Conservation (phyloP, 257 asterid genomes). For the Voacanga thouarsii region DNA sequence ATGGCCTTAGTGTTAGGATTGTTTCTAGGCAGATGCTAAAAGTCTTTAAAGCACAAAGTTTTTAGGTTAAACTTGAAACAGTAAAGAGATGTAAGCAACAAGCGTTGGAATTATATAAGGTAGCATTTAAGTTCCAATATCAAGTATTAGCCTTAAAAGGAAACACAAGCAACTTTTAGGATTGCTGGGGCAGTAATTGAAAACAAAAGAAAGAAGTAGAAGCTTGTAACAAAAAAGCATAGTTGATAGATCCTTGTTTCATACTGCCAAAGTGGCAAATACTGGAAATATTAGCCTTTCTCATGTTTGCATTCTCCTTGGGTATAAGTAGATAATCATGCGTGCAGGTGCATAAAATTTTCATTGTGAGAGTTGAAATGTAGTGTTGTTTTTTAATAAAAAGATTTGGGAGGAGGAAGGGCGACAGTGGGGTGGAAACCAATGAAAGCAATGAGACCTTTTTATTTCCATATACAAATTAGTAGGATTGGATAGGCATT, state of each 20-base stretch:
- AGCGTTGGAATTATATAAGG: too few relatives aligned
- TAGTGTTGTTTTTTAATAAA: too few relatives aligned
- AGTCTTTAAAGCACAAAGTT: not conserved
- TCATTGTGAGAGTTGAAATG: too few relatives aligned
- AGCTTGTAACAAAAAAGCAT: not conserved
- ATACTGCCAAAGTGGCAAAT: not conserved
- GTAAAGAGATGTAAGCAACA: too few relatives aligned
- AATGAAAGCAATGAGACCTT: too few relatives aligned
- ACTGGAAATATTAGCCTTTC: not conserved
- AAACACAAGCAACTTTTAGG: not conserved
- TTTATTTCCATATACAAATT: too few relatives aligned
- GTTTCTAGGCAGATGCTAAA: not conserved
- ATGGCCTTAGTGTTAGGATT: not conserved
- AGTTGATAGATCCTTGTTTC: not conserved
- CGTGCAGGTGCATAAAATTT: not conserved
- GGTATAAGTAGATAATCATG: not conserved
- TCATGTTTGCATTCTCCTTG: not conserved
- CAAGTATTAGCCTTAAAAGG: too few relatives aligned
- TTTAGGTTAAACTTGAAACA: too few relatives aligned
- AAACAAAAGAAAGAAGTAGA: not conserved
- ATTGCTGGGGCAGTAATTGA: not conserved
- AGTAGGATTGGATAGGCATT: too few relatives aligned
- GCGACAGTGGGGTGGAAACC: too few relatives aligned
- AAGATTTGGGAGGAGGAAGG: too few relatives aligned
- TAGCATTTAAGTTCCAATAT: too few relatives aligned